Evolutionary conservation across 1,284 basidiomycete genomes (phyloP), one percentile per base, ranked within the genome.

Genomic region (Irpex sp.): DNA sequence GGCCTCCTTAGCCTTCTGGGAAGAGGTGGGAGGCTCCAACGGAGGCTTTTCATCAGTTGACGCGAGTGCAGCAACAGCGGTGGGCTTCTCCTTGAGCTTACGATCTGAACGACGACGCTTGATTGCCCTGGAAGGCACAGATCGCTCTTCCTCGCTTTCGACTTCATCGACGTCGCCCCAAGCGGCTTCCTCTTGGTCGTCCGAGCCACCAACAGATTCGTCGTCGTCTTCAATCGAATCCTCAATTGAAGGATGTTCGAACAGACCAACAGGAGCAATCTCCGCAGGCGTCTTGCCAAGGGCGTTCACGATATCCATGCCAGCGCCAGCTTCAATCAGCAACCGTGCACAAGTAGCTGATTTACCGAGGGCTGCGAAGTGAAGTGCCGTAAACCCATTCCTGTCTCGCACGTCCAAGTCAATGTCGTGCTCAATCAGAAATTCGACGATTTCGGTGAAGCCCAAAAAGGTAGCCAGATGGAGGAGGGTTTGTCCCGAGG

Each of bases 331-430:
- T 13, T 85, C 79, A 13, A 97, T 72, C 36, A 99, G 80, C 3
- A 89, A 76, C 48, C 82, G 79, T 0, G 87, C 85, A 72, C 93
- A 94, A 8, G 84, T 81, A 54, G 81, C 77, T 19, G 91, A 88
- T 26, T 85, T 85, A 17, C 82, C 82, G 51, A 96, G 78, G 0
- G 88, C 91, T 13, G 96, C 93, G 72, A 97, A 91, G 73, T 97
- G 94, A 44, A 98, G 79, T 0, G 97, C 87, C 0, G 96, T 98
- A 72, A 85, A 95, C 5, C 97, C 97, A 73, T 95, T 97, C 65
- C 85, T 82, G 76, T 99, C 97, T 62, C 93, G 88, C 2, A 85
- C 84, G 73, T 98, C 94, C 56, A 96, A 69, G 69, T 96, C 92
- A 37, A 90, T 88, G 13, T 85, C 88, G 59, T 86, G 89, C 1